Percentiles rank a stretch among this genome's conserved stretches.
Evolutionary conservation across 2,329 filamentous ascomycete genomes (phyloP).

Genomic region (Aspergillus sp.): DNA sequence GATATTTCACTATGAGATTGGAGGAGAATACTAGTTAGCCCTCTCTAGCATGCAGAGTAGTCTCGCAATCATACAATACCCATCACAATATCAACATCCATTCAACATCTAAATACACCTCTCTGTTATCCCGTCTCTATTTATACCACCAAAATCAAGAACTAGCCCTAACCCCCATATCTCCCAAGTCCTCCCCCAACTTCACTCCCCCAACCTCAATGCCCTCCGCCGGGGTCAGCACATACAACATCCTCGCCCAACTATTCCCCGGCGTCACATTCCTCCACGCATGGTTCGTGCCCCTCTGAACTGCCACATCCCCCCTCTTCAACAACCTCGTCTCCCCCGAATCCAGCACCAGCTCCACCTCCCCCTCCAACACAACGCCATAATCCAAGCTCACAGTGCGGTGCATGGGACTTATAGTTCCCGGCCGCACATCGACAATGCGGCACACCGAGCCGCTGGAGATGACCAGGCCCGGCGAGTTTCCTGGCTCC

Average conservation of each 20-base stretch:
- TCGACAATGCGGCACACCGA: slow-evolving; percentile 44
- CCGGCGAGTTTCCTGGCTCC: slow-evolving; percentile 40
- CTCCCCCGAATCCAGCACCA: slow-evolving; percentile 7
- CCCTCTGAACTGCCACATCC: slow-evolving; percentile 10
- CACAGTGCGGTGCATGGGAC: slow-evolving; percentile 52
- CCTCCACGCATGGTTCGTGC: slow-evolving; percentile 12
- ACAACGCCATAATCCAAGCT: slow-evolving; percentile 50
- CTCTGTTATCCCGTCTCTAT: not conserved
- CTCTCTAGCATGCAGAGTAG: too few relatives aligned
- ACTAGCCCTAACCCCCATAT: slow-evolving; percentile 18
- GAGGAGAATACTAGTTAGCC: slow-evolving; percentile 50
- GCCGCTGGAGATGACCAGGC: slow-evolving; percentile 49
- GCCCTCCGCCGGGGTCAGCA: slow-evolving; percentile 23
- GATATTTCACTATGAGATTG: slow-evolving; percentile 54
- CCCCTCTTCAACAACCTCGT: slow-evolving; percentile 3
- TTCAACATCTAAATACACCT: too few relatives aligned
- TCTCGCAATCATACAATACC: too few relatives aligned
- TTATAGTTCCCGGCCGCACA: slow-evolving; percentile 42
- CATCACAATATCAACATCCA: too few relatives aligned
- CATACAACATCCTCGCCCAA: slow-evolving; percentile 26
- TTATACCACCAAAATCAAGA: slow-evolving; percentile 9
- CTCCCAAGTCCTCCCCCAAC: slow-evolving; percentile 25
- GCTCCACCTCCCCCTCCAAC: slow-evolving; percentile 3
- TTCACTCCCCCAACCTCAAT: slow-evolving; percentile 23
- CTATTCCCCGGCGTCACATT: slow-evolving; percentile 11